Conservation (phyloP, 1,284 basidiomycete genomes). For the Ustilago esculenta region DNA sequence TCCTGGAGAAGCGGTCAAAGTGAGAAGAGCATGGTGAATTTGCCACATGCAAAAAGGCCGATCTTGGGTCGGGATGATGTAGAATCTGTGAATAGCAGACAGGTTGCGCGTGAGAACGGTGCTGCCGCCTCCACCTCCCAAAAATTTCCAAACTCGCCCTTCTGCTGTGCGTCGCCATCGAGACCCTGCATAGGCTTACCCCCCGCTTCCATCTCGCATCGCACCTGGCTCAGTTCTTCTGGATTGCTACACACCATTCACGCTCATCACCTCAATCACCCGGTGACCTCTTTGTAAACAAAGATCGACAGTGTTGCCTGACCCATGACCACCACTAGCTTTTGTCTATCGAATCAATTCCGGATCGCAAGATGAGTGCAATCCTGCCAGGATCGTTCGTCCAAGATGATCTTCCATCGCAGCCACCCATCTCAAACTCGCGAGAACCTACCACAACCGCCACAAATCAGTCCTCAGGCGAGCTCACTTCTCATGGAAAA, state of each 20-base stretch:
- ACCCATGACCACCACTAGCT: not conserved
- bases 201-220: constrained; percentile 1
- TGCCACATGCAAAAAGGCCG: too few species aligned
- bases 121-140: not conserved
- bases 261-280: constrained; percentile 30
- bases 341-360: not conserved
- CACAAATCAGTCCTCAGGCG: not conserved
- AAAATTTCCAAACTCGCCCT: constrained; percentile 8
- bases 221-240: not conserved
- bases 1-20: too few species aligned
- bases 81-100: not conserved
- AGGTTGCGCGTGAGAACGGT: constrained; percentile 21
- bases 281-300: too few species aligned
- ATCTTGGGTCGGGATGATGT: too few species aligned
- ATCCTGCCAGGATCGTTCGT: constrained; percentile 27
- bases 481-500: constrained; percentile 6
- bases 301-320: too few species aligned
- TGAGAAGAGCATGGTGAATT: too few species aligned
- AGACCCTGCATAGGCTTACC: not conserved
- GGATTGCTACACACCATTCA: constrained; percentile 12
- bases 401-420: not conserved
- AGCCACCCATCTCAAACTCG: not conserved
- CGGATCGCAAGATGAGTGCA: constrained; percentile 21
- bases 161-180: too few species aligned
- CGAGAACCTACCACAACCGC: not conserved